Evolutionary conservation across 2,329 filamentous ascomycete genomes (phyloP).

Genomic region (Paramyrothecium roridum): DNA sequence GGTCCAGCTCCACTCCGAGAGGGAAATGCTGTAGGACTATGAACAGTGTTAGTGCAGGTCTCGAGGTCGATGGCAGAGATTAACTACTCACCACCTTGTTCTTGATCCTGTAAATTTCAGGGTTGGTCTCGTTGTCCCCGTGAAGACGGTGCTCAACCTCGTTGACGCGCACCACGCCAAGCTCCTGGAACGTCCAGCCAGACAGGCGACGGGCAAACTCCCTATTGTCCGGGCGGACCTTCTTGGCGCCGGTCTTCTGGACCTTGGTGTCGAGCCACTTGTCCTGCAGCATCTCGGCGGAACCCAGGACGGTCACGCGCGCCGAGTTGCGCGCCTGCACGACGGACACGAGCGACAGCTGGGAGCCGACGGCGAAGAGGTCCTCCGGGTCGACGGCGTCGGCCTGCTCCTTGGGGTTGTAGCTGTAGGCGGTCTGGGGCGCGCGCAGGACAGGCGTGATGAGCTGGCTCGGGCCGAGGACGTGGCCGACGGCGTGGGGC

Average conservation of each 20-base stretch:
- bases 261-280: conserved; percentile 85
- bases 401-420: conserved; percentile 85
- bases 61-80: not conserved
- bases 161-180: conserved; percentile 82
- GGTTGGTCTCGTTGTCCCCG: conserved; percentile 65
- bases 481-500: conserved; percentile 76
- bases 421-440: conserved; percentile 82
- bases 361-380: conserved; percentile 77
- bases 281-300: conserved; percentile 82
- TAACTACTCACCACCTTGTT: conserved; percentile 81
- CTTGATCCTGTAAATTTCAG: conserved; percentile 90
- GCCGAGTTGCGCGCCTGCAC: conserved; percentile 93
- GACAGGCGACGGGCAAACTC: conserved; percentile 82
- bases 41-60: conserved; percentile 16
- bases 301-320: conserved; percentile 80
- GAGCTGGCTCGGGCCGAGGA: conserved; percentile 73
- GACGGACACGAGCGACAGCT: conserved; percentile 80
- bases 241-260: conserved; percentile 49
- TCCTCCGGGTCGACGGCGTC: conserved; percentile 66
- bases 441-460: conserved; percentile 80
- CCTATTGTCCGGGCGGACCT: conserved; percentile 69
- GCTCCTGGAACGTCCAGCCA: conserved; percentile 97
- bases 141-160: conserved; percentile 72
- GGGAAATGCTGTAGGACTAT: conserved; percentile 79
- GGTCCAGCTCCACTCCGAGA: conserved; percentile 80